Evolutionary conservation across 352 stramenopile species (phyloP).

Genomic region (Globisporangium radiosum): DNA sequence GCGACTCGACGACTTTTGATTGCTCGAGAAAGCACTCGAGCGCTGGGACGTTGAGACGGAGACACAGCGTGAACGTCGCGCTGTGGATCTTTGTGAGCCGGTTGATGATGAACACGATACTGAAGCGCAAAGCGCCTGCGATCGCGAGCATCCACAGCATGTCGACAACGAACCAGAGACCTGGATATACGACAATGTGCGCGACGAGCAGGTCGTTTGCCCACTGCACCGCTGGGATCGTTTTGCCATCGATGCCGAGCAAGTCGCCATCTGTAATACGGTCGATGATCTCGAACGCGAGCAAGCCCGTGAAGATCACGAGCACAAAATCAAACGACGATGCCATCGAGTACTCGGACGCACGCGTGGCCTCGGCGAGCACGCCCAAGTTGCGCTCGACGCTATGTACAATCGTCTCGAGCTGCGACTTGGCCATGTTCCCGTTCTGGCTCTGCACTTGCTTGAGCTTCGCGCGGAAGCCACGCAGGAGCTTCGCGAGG

Average conservation of each 20-base stretch:
- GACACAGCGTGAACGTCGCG: conserved; percentile 33
- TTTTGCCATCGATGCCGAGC: conserved; percentile 55
- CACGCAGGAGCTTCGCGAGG: conserved; percentile 89
- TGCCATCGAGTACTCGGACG: conserved; percentile 59
- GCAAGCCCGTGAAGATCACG: conserved; percentile 86
- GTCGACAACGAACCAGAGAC: conserved; percentile 47
- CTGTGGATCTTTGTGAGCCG: conserved; percentile 33
- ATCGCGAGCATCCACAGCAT: conserved; percentile 43
- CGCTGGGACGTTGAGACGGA: conserved; percentile 43
- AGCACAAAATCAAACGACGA: conserved; percentile 86
- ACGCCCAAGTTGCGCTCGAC: conserved; percentile 62
- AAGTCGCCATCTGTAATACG: conserved; percentile 91
- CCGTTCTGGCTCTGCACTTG: conserved; percentile 76
- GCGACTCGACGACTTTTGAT: conserved; percentile 63
- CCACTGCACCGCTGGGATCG: conserved; percentile 41
- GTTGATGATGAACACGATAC: conserved; percentile 32
- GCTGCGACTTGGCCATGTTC: conserved; percentile 67
- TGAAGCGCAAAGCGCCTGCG: conserved; percentile 19
- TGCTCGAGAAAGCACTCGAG: conserved; percentile 44
- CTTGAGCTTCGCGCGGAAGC: conserved; percentile 88
- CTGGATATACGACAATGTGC: conserved; percentile 29
- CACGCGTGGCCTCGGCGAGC: conserved; percentile 44
- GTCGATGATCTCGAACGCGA: conserved; percentile 94
- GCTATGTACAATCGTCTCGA: conserved; percentile 52
- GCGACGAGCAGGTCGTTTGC: conserved; percentile 38